phyloP scores from a whole-genome alignment of 306 rosid species.

The Casuarina equisetifolia region DNA sequence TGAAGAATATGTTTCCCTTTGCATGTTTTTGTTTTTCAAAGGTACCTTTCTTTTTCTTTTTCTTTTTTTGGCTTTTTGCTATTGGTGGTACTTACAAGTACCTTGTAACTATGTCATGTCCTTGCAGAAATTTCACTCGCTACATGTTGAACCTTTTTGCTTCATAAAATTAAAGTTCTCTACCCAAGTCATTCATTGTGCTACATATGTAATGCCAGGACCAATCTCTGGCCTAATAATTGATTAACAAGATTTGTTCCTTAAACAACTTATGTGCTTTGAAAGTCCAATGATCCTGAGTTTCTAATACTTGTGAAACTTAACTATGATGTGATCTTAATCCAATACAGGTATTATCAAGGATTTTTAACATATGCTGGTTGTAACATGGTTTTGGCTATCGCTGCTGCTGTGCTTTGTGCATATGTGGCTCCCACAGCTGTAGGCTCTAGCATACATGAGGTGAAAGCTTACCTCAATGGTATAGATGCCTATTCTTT shows the following conservation, averaged over 20 bases:
- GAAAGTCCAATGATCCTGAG: background rate
- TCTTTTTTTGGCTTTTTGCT: background rate
- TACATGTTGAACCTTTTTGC: background rate
- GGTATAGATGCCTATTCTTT: constrained; percentile 73
- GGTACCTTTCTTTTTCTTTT: too few species aligned
- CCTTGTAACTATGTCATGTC: background rate
- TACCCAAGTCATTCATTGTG: background rate
- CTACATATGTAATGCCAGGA: background rate
- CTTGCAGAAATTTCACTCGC: background rate
- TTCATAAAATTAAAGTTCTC: background rate
- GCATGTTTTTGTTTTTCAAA: background rate
- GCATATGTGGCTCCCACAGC: constrained; percentile 79
- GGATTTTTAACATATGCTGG: constrained; percentile 55
- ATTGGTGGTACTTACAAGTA: background rate
- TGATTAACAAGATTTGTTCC: background rate
- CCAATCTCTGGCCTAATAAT: background rate
- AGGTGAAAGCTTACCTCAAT: constrained; percentile 88
- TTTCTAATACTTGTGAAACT: background rate
- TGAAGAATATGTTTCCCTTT: background rate
- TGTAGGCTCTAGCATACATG: constrained; percentile 87
- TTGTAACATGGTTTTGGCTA: constrained; percentile 55
- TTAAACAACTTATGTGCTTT: background rate
- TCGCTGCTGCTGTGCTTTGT: constrained; percentile 61
- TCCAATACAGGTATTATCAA: constrained; percentile 57
- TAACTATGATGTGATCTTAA: constrained; percentile 22